phyloP scores from a whole-genome alignment of 768 basidiomycete species.

The Suillus cothurnatus region DNA sequence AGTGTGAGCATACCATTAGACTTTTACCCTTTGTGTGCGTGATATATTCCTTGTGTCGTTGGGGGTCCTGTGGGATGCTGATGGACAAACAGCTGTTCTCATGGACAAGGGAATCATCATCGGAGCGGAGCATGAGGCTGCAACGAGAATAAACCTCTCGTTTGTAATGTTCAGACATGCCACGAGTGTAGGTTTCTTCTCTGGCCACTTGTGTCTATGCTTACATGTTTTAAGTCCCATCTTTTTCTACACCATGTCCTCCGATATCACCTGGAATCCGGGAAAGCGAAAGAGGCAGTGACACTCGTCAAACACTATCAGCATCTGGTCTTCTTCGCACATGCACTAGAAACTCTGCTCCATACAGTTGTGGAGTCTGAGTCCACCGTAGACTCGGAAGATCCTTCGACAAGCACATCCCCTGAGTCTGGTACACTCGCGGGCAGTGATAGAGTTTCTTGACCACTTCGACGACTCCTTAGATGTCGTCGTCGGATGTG shows the following conservation, averaged over 20 bases:
- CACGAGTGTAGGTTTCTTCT: conserved; percentile 67
- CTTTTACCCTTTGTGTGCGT: conserved; percentile 92
- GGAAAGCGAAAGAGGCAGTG: conserved; percentile 74
- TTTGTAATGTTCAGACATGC: conserved; percentile 92
- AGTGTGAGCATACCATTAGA: conserved; percentile 91
- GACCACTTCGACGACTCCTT: conserved; percentile 92
- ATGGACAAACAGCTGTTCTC: conserved; percentile 68
- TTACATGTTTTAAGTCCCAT: conserved; percentile 64
- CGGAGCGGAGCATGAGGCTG: conserved; percentile 89
- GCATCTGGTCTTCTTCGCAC: conserved; percentile 87
- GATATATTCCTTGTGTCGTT: background rate
- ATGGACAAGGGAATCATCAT: conserved; percentile 99
- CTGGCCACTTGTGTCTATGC: conserved; percentile 4
- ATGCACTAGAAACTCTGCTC: conserved; percentile 91
- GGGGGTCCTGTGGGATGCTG: conserved; percentile 7
- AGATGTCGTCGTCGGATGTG: conserved; percentile 94
- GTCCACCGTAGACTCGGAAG: conserved; percentile 39
- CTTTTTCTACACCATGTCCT: conserved; percentile 93
- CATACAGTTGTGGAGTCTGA: conserved; percentile 94
- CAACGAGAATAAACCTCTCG: conserved; percentile 70
- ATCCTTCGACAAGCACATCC: conserved; percentile 17
- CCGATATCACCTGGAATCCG: conserved; percentile 72
- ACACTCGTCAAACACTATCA: conserved; percentile 86
- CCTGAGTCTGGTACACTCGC: conserved; percentile 46
- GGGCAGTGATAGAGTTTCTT: conserved; percentile 81